phyloP scores from a whole-genome alignment of 2,329 filamentous ascomycete genomes.

The Blastomyces parvus region DNA sequence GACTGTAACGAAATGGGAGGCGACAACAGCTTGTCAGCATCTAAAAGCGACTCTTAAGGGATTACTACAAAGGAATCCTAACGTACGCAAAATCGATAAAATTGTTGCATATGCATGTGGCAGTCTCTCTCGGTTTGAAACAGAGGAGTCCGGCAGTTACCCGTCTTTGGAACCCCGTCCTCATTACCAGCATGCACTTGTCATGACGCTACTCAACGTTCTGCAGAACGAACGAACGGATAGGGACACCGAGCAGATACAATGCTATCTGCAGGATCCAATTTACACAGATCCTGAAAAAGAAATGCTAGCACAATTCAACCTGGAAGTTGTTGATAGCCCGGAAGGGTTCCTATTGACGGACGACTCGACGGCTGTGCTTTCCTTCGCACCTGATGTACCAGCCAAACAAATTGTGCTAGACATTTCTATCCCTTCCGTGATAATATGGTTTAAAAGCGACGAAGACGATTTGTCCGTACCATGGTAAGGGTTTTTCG shows the following conservation, averaged over 20 bases:
- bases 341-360: constrained; percentile 30
- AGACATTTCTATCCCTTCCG: constrained; percentile 30
- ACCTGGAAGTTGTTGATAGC: constrained; percentile 21
- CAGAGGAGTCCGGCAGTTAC: neutral
- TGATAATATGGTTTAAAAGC: constrained; percentile 24
- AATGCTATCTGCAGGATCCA: constrained; percentile 25
- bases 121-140: neutral
- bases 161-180: neutral
- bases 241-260: neutral
- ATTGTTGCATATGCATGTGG: constrained; percentile 13
- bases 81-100: constrained; percentile 7
- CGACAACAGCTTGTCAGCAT: constrained; percentile 7
- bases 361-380: constrained; percentile 31
- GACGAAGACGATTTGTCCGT: neutral
- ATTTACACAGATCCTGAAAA: constrained; percentile 19
- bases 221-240: constrained; percentile 10
- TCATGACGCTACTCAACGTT: constrained; percentile 18
- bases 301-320: constrained; percentile 16
- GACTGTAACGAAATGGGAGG: constrained; percentile 7
- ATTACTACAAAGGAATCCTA: neutral
- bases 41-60: constrained; percentile 4
- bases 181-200: constrained; percentile 20
- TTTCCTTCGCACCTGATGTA: constrained; percentile 27
- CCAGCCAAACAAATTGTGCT: constrained; percentile 33
- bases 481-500: neutral